Base-by-base conservation (phyloP, 495 filamentous ascomycete species). In the Stereocaulon alpinum region DNA sequence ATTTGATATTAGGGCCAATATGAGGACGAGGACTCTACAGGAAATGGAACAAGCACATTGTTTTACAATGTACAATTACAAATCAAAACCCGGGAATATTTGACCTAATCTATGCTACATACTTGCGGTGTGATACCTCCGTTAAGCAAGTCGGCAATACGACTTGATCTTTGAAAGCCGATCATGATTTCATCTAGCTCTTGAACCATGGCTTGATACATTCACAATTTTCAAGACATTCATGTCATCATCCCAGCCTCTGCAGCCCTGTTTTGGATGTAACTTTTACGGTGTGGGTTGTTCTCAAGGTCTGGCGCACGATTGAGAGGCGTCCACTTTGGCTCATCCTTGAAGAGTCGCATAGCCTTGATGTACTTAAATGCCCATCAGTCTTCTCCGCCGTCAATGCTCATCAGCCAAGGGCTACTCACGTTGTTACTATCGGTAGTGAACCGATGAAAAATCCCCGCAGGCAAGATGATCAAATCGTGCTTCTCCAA, bases 321-420 rank as follows among this genome's bases (percentile, higher is more conserved):
- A 72, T 95, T 95, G 66, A 98, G 72, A 17, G 93, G 89, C 59
- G 91, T 97, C 93, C 93, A 98, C 74, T 96, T 95, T 43, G 93
- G 94, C 76, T 97, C 91, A 58, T 97, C 93, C 77, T 96, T 91
- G 82, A 97, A 98, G 55, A 98, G 80, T 42, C 93, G 82, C 88
- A 97, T 92, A 24, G 94, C 93, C 69, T 91, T 87, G 67, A 96
- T 86, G 69, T 92, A 96, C 92, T 97, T 57, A 15, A 47, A 64
- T 41, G 43, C 45, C 48, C 40, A 59, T 70, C 49, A 73, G 61
- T 59, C 30, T 50, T 15, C n/a, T 29, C 24, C 40, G 45, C 29
- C 24, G 57, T 9, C 10, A 0, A 44, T 29, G n/a, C 17, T 12
- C 11, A 44, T 4, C 18, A 18, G 0, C 22, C 12, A 27, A 4